Evolutionary conservation across 306 rosid species (phyloP).

Genomic region (Begonia peltatifolia): DNA sequence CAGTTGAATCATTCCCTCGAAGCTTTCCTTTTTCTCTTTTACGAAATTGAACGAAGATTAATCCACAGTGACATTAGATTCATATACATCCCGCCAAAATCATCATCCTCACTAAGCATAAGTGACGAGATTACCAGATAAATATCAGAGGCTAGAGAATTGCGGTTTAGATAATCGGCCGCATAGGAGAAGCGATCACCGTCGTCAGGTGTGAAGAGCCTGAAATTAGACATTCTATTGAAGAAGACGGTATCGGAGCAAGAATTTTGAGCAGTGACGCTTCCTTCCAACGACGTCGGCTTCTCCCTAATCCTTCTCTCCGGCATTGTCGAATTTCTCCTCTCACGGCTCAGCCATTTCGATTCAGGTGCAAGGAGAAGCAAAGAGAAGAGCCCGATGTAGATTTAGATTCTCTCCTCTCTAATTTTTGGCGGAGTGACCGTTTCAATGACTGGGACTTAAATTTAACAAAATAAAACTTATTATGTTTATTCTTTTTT

Average conservation of each 20-base stretch:
- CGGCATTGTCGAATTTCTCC: conserved; percentile 22
- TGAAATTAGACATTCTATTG: conserved; percentile 74
- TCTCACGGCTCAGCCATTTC: too few species aligned
- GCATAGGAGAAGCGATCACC: conserved; percentile 88
- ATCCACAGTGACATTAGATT: too few species aligned
- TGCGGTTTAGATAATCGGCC: conserved; percentile 64
- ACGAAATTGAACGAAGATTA: too few species aligned
- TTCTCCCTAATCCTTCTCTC: conserved; percentile 67
- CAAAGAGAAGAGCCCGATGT: too few species aligned
- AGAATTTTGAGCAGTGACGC: conserved; percentile 36
- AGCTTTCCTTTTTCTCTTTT: neutral
- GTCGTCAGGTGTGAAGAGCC: conserved; percentile 76
- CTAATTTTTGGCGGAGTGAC: too few species aligned
- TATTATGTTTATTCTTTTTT: too few species aligned
- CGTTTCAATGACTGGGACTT: too few species aligned
- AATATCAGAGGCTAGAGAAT: conserved; percentile 66
- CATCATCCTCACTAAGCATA: neutral
- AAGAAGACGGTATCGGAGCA: conserved; percentile 85
- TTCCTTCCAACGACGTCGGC: conserved; percentile 21
- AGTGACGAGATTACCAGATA: conserved; percentile 30
- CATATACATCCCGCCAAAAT: too few species aligned
- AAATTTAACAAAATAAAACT: too few species aligned
- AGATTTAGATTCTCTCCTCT: too few species aligned
- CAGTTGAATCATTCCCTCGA: neutral
- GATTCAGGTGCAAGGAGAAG: too few species aligned